Percentiles rank a stretch among this genome's conserved stretches.
These are phyloP conservation scores for Blastocrithidia nonstop DNA, from an alignment of 208 protist species.

Conservation along the genomic window DNA sequence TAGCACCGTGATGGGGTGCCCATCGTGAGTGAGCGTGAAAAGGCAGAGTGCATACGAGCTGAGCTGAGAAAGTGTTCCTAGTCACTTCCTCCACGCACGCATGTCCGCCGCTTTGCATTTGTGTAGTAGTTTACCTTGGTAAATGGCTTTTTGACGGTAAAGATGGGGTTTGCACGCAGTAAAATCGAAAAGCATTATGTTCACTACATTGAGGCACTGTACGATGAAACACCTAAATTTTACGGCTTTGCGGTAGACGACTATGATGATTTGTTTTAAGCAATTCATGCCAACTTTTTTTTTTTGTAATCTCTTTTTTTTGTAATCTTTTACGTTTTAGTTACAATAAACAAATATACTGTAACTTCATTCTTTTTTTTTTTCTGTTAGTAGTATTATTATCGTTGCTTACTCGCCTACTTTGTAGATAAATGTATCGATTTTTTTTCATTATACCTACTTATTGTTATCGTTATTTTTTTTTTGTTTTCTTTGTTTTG, in stretches of 20 bases:
- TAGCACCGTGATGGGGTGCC: conserved; percentile 81
- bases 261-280: conserved; percentile 83
- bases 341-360: too few relatives aligned
- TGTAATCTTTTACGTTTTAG: too few relatives aligned
- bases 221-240: conserved; percentile 84
- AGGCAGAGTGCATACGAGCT: conserved; percentile 75
- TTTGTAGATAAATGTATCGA: too few relatives aligned
- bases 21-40: conserved; percentile 77
- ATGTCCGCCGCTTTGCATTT: conserved; percentile 81
- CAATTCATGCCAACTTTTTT: too few relatives aligned
- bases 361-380: too few relatives aligned
- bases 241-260: conserved; percentile 86
- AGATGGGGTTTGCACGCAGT: conserved; percentile 72
- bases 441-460: too few relatives aligned
- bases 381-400: too few relatives aligned
- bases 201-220: conserved; percentile 81
- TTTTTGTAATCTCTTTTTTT: too few relatives aligned
- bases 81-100: conserved; percentile 54
- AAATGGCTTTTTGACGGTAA: conserved; percentile 82
- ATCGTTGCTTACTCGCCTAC: too few relatives aligned
- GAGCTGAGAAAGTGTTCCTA: conserved; percentile 69
- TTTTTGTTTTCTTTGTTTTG: too few relatives aligned
- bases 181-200: conserved; percentile 80
- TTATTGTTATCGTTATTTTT: too few relatives aligned
- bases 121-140: conserved; percentile 82